phyloP scores from a whole-genome alignment of 805 yeast species.

The Aciculoconidium aculeatum region DNA sequence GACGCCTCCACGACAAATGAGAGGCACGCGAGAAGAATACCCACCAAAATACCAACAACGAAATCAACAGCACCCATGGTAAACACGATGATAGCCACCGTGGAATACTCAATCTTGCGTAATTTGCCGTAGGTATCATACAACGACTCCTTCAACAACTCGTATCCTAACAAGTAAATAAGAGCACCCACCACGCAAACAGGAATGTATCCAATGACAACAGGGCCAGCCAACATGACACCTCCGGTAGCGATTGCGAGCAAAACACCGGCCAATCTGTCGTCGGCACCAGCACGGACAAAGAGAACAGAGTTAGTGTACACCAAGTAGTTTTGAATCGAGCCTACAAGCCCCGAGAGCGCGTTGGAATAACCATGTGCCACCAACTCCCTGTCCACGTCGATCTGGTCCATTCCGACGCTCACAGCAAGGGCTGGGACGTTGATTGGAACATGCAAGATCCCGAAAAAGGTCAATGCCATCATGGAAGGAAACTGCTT shows the following conservation, averaged over 20 bases:
- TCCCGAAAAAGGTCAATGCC: slow-evolving; percentile 93
- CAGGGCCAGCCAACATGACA: slow-evolving; percentile 86
- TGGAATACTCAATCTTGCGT: slow-evolving; percentile 70
- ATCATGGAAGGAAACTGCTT: slow-evolving; percentile 86
- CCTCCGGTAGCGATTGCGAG: slow-evolving; percentile 75
- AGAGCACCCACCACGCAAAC: slow-evolving; percentile 93
- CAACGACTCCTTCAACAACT: slow-evolving; percentile 78
- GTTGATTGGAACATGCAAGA: slow-evolving; percentile 93
- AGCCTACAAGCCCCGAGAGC: slow-evolving; percentile 75
- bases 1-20: slow-evolving; percentile 95
- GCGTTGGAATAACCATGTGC: slow-evolving; percentile 94
- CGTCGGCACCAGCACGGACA: slow-evolving; percentile 91
- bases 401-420: slow-evolving; percentile 75
- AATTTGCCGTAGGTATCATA: slow-evolving; percentile 79
- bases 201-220: slow-evolving; percentile 88
- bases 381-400: slow-evolving; percentile 86
- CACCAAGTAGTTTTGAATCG: slow-evolving; percentile 91
- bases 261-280: slow-evolving; percentile 82
- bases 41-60: slow-evolving; percentile 86
- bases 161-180: slow-evolving; percentile 87
- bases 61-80: slow-evolving; percentile 96
- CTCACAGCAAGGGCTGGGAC: slow-evolving; percentile 96
- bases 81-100: slow-evolving; percentile 80
- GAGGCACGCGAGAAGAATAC: slow-evolving; percentile 85
- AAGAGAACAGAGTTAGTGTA: slow-evolving; percentile 91